Conservation (phyloP, 2,329 filamentous ascomycete species). For the Aspergillus chevalieri region DNA sequence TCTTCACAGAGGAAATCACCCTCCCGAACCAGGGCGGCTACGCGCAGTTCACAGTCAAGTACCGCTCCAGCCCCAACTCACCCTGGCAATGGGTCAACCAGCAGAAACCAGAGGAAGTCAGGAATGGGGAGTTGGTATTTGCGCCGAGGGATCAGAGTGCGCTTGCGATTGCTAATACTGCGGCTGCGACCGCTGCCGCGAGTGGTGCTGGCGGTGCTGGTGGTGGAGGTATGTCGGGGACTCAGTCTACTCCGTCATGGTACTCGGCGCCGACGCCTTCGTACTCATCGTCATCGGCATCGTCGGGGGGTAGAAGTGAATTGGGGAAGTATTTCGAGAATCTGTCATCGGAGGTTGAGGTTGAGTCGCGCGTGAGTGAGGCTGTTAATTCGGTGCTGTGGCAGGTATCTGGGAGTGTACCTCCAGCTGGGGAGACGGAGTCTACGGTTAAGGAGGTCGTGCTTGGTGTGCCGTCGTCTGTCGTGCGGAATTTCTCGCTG, state of each 20-base stretch:
- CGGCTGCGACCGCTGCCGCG: background rate
- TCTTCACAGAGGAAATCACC: slow-evolving; percentile 25
- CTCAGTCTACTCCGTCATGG: background rate
- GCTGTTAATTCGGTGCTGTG: slow-evolving; percentile 37
- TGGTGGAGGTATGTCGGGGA: background rate
- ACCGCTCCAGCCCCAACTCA: slow-evolving; percentile 29
- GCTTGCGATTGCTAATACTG: slow-evolving; percentile 22
- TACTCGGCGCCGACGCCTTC: background rate
- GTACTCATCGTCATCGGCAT: slow-evolving; percentile 1
- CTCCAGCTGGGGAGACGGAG: slow-evolving; percentile 46
- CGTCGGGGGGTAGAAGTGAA: slow-evolving; percentile 9
- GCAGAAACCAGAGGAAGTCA: slow-evolving; percentile 30
- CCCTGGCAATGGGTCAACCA: slow-evolving; percentile 44
- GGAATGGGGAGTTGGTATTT: slow-evolving; percentile 37
- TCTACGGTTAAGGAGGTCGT: slow-evolving; percentile 53
- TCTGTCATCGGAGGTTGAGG: slow-evolving; percentile 26
- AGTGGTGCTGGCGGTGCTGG: too few relatives aligned
- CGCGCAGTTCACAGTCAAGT: slow-evolving; percentile 40
- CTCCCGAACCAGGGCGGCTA: slow-evolving; percentile 23
- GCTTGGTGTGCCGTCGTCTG: slow-evolving; percentile 60
- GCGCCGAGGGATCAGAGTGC: background rate
- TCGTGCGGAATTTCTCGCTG: slow-evolving; percentile 72
- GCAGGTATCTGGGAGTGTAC: slow-evolving; percentile 52
- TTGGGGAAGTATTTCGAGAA: slow-evolving; percentile 29
- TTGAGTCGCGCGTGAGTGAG: slow-evolving; percentile 34